Percentiles rank a stretch among this genome's conserved stretches.
These are phyloP conservation scores for Centaurea solstitialis DNA, from an alignment of 129 eudicot species.

Conservation along the genomic window DNA sequence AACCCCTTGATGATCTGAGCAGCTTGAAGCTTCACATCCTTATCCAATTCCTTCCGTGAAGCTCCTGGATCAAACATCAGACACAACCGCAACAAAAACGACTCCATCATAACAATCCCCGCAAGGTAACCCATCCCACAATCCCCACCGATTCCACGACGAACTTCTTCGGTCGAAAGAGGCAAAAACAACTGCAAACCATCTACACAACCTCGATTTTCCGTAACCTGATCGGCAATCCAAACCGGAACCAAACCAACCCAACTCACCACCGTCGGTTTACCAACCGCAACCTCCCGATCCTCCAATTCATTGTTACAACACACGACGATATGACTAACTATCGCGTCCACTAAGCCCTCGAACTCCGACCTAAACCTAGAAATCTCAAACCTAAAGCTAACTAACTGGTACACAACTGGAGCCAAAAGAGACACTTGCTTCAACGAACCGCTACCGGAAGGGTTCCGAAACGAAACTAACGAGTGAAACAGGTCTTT, in stretches of 20 bases:
- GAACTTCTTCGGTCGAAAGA: conserved; percentile 37
- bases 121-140: conserved; percentile 50
- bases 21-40: conserved; percentile 26
- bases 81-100: conserved; percentile 48
- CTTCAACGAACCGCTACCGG: conserved; percentile 30
- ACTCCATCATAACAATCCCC: conserved; percentile 53
- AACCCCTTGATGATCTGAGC: conserved; percentile 28
- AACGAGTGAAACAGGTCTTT: conserved; percentile 63
- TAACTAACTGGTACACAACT: conserved; percentile 50
- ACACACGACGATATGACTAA: conserved; percentile 45
- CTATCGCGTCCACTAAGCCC: conserved; percentile 51
- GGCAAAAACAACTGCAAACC: conserved; percentile 52
- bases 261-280: conserved; percentile 36
- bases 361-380: conserved; percentile 33
- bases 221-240: conserved; percentile 43
- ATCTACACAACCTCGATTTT: conserved; percentile 28
- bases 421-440: conserved; percentile 66
- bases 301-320: conserved; percentile 30
- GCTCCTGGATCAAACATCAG: conserved; percentile 27
- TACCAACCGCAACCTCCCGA: conserved; percentile 21
- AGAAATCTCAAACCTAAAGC: conserved; percentile 22
- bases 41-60: neutral
- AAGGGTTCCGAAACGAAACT: conserved; percentile 42
- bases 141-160: conserved; percentile 19
- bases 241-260: conserved; percentile 45